Percentiles rank a stretch among this genome's conserved stretches.
phyloP scores from a whole-genome alignment of 495 filamentous ascomycete species.

The Annulohypoxylon moriforme region DNA sequence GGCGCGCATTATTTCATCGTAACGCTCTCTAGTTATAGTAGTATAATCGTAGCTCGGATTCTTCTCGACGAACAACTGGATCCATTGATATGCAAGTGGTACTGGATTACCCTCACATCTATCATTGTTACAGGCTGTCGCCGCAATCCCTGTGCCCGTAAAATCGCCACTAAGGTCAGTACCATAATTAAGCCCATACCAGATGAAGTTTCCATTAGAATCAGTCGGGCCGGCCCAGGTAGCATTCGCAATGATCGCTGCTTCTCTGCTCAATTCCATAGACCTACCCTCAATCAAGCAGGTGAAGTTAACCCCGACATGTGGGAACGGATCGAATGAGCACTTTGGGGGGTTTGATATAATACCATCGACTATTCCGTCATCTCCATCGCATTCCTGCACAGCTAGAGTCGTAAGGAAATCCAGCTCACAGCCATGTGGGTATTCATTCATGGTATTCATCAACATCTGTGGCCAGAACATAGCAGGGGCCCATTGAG shows the following conservation, averaged over 20 bases:
- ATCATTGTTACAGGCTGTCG: conserved; percentile 32
- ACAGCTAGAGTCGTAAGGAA: conserved; percentile 47
- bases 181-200: conserved; percentile 41
- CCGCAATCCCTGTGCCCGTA: conserved; percentile 32
- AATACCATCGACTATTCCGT: conserved; percentile 54
- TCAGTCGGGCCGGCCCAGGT: conserved; percentile 40
- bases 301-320: conserved; percentile 37
- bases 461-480: conserved; percentile 50
- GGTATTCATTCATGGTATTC: conserved; percentile 42
- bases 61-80: conserved; percentile 39
- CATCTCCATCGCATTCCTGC: conserved; percentile 52
- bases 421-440: conserved; percentile 50
- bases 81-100: conserved; percentile 17
- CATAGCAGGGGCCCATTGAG: conserved; percentile 19
- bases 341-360: conserved; percentile 43
- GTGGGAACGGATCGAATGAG: conserved; percentile 44
- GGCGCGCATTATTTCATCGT: conserved; percentile 43
- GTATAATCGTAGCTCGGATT: conserved; percentile 33
- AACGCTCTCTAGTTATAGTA: conserved; percentile 33
- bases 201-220: conserved; percentile 35
- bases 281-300: conserved; percentile 23
- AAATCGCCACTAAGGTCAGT: conserved; percentile 33
- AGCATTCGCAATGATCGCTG: conserved; percentile 45
- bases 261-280: conserved; percentile 30
- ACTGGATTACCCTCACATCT: conserved; percentile 22